Base-by-base conservation (phyloP, 208 protist genomes). In the Trypanosoma scelopori region DNA sequence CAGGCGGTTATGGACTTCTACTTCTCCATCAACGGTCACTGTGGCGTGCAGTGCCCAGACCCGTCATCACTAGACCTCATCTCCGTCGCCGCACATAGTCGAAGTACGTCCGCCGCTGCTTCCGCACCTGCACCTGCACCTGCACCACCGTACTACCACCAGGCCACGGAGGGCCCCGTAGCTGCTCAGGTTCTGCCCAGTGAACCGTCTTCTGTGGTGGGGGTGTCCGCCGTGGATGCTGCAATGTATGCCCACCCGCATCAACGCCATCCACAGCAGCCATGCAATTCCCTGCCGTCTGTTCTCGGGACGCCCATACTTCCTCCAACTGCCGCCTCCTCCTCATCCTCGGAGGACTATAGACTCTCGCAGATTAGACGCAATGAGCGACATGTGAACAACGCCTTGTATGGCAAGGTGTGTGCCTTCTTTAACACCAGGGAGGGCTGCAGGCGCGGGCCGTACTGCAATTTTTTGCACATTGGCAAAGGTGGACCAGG, bases 1-100 rank as follows among this genome's bases (percentile, higher is more conserved):
- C 87, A 91, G 60, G 79, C 80, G n/a, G 25, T 91, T 22, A 80
- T 91, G 58, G 82, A 94, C 48, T 87, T 94, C 49, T 94, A 94
- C 65, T 74, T 76, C 13, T 71, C 72, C 9, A 74, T 84, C 15
- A 75, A 85, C 42, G 82, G 84, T 32, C 82, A 85, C 63, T 87
- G 85, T 58, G 79, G 76, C n/a, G 71, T 93, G 32, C 32, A 71
- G 42, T 72, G 59, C 5, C 55, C 82, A 32, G 69, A 74, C 37
- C 68, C 68, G 0, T 53, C 56, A 9, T 32, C 65, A 27, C 20
- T 71, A 2, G 65, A 71, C 13, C 65, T 71, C 41, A 58, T 65
- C 22, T 49, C 58, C 2, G 39, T 63, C 11, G 49, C 28, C 1
- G 42, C 30, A 22, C 47, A 62, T 27, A 20, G 18, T 30, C 41